Conservation (phyloP, 2,329 filamentous ascomycete species). For the Fusarium sublunatum region DNA sequence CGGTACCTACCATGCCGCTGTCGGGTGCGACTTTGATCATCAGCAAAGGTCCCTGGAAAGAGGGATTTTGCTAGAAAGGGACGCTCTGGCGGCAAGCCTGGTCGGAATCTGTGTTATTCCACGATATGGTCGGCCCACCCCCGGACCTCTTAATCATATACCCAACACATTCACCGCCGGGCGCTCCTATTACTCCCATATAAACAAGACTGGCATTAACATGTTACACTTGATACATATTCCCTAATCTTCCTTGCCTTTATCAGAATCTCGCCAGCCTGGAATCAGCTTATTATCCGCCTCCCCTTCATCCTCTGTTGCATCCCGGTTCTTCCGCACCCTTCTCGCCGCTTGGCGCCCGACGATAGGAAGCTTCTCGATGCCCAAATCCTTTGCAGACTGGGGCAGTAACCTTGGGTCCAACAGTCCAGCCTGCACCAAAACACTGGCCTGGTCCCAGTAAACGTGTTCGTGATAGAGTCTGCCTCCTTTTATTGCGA, state of each 20-base stretch:
- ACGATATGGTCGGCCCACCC: too few species aligned
- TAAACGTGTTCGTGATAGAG: slow-evolving; percentile 72
- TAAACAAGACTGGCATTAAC: too few species aligned
- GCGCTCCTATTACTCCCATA: too few species aligned
- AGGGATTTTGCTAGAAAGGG: too few species aligned
- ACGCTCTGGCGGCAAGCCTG: too few species aligned
- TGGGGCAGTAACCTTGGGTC: slow-evolving; percentile 54
- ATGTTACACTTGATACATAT: not conserved
- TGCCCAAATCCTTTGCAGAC: slow-evolving; percentile 49
- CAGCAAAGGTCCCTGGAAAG: too few species aligned
- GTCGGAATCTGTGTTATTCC: too few species aligned
- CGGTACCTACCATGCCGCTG: too few species aligned
- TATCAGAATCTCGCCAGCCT: slow-evolving; percentile 48
- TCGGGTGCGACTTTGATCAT: too few species aligned
- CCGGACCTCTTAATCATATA: too few species aligned
- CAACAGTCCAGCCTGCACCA: slow-evolving; percentile 69
- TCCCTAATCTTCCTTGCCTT: not conserved
- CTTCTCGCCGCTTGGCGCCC: slow-evolving; percentile 55
- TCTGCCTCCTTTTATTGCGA: slow-evolving; percentile 68
- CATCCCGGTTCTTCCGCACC: slow-evolving; percentile 43
- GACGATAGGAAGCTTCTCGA: slow-evolving; percentile 54
- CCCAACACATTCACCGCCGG: too few species aligned
- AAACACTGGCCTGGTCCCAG: slow-evolving; percentile 72
- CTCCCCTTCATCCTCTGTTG: slow-evolving; percentile 53
- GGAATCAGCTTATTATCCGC: slow-evolving; percentile 57